Evolutionary conservation across 2,329 filamentous ascomycete species (phyloP), one percentile per base, ranked within the genome.

Genomic region (Xylariaceae sp.): DNA sequence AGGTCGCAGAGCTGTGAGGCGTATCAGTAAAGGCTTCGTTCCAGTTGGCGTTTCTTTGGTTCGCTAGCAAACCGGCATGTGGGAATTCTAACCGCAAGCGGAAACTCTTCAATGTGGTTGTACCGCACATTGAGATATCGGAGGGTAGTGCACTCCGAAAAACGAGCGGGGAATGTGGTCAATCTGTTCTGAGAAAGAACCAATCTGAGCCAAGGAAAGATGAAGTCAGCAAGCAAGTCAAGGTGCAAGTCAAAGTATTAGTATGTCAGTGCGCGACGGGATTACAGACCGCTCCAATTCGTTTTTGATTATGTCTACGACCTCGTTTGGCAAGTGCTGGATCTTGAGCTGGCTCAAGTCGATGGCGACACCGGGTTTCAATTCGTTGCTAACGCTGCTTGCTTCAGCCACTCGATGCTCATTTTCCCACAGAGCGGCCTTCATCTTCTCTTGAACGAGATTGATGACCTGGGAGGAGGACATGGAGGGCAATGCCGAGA

Each of bases 171-270:
- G 46, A 92, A 81, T n/a, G 80, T 77, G 34, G 82, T 78, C 55
- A 91, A 76, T 62, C 83, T 84, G 70, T 91, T 91, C 72, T 91
- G 88, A n/a, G 88, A 90, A 60, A 92, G 76, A 48, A 88, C 88
- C 51, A 92, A 80, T 64, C 88, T 91, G 66, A 42, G 32, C 39
- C 48, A 50, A 44, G 42, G 47, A 32, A 42, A n/a, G 49, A 47
- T 40, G 49, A 29, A 44, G 59, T 67, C 47, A 69, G 64, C 55
- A 48, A 19, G 64, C 54, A 49, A 34, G 44, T 45, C 43, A 46
- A 32, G 47, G 47, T 27, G 34, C 39, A 9, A 32, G 46, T 45
- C 44, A 47, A 31, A 50, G 47, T 26, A 34, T 40, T 19, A 19
- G 9, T 11, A 29, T 2, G 11, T 3, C 6, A 5, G 3, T 26